Conservation (phyloP, 1,284 basidiomycete species). For the Vanrija sp. region DNA sequence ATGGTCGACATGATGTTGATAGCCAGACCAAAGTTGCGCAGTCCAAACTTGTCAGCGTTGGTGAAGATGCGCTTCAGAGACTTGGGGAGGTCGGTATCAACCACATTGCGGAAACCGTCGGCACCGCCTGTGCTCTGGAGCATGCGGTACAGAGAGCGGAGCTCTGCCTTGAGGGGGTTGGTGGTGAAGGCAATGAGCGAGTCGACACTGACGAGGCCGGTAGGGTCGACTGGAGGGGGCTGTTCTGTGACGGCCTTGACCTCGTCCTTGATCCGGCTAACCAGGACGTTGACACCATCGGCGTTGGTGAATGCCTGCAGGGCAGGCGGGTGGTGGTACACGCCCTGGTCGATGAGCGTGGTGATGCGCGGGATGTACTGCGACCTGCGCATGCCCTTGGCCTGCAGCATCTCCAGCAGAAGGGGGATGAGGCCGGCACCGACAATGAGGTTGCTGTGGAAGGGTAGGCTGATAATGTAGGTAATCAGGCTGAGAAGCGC, state of each 20-base stretch:
- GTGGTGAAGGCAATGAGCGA: slow-evolving; percentile 24
- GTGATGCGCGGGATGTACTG: slow-evolving; percentile 57
- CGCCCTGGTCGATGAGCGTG: slow-evolving; percentile 85
- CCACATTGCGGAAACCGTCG: slow-evolving; percentile 89
- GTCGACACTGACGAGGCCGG: slow-evolving; percentile 9
- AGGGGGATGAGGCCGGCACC: slow-evolving; percentile 93
- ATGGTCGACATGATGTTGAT: slow-evolving; percentile 98
- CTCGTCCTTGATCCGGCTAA: slow-evolving; percentile 70
- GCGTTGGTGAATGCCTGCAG: slow-evolving; percentile 83
- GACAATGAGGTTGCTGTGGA: slow-evolving; percentile 87
- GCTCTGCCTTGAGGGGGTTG: slow-evolving; percentile 70
- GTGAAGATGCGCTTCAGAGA: slow-evolving; percentile 87
- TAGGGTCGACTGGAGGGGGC: background rate
- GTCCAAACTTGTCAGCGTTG: slow-evolving; percentile 76
- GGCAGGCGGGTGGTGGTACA: slow-evolving; percentile 70
- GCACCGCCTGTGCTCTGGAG: slow-evolving; percentile 92
- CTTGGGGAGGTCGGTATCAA: slow-evolving; percentile 82
- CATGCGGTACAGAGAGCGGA: slow-evolving; percentile 91
- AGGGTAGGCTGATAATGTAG: slow-evolving; percentile 75
- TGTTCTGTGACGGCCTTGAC: slow-evolving; percentile 2
- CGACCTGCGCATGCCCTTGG: slow-evolving; percentile 38
- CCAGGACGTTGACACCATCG: slow-evolving; percentile 78
- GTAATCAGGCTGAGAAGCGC: slow-evolving; percentile 81
- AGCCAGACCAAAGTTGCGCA: slow-evolving; percentile 56
- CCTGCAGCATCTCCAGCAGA: slow-evolving; percentile 81